A percentile compares a stretch with the other conserved stretches of the same genome.
These are phyloP conservation scores for Teratosphaeria epicoccoides DNA, from an alignment of 2,329 filamentous ascomycete species.

Conservation along the genomic window DNA sequence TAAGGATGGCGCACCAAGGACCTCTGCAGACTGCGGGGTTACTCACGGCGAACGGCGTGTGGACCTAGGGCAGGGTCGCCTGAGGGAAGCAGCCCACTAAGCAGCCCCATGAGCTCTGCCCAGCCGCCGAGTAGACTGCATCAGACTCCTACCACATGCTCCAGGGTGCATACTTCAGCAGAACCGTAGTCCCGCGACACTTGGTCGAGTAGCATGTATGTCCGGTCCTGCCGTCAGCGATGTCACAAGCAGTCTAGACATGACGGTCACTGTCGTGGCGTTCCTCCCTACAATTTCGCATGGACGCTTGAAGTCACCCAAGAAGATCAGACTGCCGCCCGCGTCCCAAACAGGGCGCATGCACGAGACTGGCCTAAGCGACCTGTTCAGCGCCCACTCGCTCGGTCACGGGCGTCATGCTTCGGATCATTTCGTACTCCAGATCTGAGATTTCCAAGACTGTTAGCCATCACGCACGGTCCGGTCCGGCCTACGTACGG, in stretches of 20 bases:
- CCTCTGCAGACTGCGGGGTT: slow-evolving; percentile 23
- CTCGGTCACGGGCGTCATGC: slow-evolving; percentile 1
- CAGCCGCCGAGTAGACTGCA: not conserved
- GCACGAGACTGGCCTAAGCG: slow-evolving; percentile 1
- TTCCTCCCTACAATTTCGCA: slow-evolving; percentile 7
- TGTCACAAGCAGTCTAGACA: not conserved
- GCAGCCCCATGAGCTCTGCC: not conserved
- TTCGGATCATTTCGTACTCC: slow-evolving; percentile 4
- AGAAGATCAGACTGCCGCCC: slow-evolving; percentile 3
- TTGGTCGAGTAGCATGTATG: not conserved
- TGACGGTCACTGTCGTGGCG: not conserved
- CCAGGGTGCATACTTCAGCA: not conserved
- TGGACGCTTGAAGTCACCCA: slow-evolving; percentile 3
- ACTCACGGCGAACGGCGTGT: slow-evolving; percentile 18
- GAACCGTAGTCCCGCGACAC: not conserved
- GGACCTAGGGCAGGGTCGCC: slow-evolving; percentile 15
- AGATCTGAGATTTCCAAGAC: slow-evolving; percentile 6
- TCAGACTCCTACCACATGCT: not conserved
- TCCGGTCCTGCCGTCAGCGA: slow-evolving; percentile 1
- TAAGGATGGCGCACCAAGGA: slow-evolving; percentile 14
- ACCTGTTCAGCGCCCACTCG: slow-evolving; percentile 2
- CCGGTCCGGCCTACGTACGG: not conserved
- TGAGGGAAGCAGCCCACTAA: not conserved
- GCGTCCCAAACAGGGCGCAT: slow-evolving; percentile 1
- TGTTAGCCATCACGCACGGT: not conserved